Conservation (phyloP, 257 asterid genomes). For the Prunella vulgaris region DNA sequence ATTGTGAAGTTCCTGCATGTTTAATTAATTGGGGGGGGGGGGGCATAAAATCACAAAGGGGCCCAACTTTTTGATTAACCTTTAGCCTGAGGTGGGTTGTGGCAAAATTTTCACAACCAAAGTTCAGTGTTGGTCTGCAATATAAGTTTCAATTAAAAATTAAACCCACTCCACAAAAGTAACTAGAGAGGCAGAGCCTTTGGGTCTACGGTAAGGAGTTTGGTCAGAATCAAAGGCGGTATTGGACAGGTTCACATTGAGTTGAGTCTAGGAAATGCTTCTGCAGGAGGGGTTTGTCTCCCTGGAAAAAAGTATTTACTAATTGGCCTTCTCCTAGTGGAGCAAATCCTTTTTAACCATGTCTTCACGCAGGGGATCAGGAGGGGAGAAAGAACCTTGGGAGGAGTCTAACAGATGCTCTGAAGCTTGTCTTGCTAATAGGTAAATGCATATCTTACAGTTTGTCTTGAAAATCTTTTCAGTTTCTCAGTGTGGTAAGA, state of each 20-base stretch:
- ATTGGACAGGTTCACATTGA: too few relatives aligned
- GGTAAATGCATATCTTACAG: conserved; percentile 37
- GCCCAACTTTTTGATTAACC: not conserved
- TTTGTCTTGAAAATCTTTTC: not conserved
- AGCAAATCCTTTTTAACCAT: not conserved
- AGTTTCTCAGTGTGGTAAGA: not conserved
- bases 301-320: not conserved
- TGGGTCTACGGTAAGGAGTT: not conserved
- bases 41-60: not conserved
- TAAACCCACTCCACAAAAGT: too few relatives aligned
- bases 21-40: too few relatives aligned
- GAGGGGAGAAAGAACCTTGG: conserved; percentile 54
- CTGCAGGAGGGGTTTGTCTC: too few relatives aligned
- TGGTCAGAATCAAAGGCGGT: not conserved
- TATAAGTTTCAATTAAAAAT: conserved; percentile 5
- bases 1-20: not conserved
- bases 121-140: not conserved
- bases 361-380: conserved; percentile 47
- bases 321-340: not conserved
- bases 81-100: too few relatives aligned
- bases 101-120: not conserved
- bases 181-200: too few relatives aligned
- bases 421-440: conserved; percentile 89
- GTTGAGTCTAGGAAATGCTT: too few relatives aligned
- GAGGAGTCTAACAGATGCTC: conserved; percentile 67